A percentile compares a stretch with the other conserved stretches of the same genome.
Conservation (phyloP, 345 rosid genomes). For the Pistacia atlantica region DNA sequence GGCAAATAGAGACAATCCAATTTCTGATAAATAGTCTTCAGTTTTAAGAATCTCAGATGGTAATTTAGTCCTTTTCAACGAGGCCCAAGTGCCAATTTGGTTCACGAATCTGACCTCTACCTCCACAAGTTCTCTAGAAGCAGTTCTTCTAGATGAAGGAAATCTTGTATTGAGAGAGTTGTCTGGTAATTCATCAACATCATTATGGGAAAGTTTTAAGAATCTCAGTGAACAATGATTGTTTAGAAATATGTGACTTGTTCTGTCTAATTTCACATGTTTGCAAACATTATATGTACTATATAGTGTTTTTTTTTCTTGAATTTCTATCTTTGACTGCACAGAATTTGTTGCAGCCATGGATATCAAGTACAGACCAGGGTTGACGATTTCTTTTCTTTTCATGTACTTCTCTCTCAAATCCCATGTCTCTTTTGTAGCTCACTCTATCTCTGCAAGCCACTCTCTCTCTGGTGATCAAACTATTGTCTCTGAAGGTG, state of each 20-base stretch:
- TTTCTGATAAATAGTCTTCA: constrained; percentile 43
- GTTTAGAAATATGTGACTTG: too few species aligned
- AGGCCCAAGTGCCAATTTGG: constrained; percentile 53
- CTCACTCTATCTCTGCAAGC: constrained; percentile 12
- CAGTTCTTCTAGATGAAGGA: constrained; percentile 57
- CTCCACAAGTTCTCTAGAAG: constrained; percentile 33
- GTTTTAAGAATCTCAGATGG: constrained; percentile 57
- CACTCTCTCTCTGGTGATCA: constrained; percentile 27
- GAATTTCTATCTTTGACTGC: not conserved
- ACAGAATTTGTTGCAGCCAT: not conserved
- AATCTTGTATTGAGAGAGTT: constrained; percentile 59
- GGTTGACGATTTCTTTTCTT: constrained; percentile 8
- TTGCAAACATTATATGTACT: too few species aligned
- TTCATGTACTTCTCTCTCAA: constrained; percentile 17
- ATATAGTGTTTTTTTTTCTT: too few species aligned
- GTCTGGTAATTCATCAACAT: constrained; percentile 21
- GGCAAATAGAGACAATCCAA: constrained; percentile 65
- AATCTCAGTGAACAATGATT: too few species aligned
- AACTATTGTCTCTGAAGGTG: constrained; percentile 25
- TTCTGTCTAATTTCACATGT: too few species aligned
- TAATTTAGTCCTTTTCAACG: constrained; percentile 59
- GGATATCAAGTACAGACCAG: constrained; percentile 14
- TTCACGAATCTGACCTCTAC: constrained; percentile 54
- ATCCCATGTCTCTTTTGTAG: not conserved
- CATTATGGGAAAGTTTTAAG: constrained; percentile 66